phyloP scores from a whole-genome alignment of 202 grass and related monocot species.

The Setaria italica region DNA sequence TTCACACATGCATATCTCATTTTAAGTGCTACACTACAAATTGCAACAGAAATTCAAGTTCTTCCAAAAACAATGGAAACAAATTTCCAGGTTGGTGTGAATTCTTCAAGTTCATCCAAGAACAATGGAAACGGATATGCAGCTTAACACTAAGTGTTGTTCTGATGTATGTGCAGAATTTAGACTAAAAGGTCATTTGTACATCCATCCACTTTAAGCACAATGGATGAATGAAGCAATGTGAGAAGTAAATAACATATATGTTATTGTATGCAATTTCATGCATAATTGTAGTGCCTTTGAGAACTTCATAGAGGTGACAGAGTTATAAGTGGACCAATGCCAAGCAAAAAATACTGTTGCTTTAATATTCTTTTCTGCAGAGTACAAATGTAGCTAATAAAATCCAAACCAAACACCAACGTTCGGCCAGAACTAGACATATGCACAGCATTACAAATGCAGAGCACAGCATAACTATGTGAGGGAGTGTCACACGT shows the following conservation, averaged over 20 bases:
- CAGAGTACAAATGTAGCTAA: neutral
- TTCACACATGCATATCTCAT: constrained; percentile 6
- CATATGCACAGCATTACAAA: neutral
- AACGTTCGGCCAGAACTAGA: neutral
- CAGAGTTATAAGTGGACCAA: neutral
- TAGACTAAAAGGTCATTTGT: neutral
- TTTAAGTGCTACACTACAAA: neutral
- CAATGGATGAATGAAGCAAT: neutral
- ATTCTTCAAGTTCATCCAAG: neutral
- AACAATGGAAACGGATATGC: neutral
- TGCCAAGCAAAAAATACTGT: neutral
- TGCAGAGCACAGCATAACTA: neutral
- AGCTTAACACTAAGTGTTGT: neutral
- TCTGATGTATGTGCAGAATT: neutral
- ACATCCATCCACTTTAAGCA: neutral
- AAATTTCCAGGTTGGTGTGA: neutral
- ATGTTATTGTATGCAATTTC: neutral
- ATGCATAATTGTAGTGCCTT: neutral
- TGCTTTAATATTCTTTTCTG: neutral
- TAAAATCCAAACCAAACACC: neutral
- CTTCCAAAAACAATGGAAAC: neutral
- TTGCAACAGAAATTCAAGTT: neutral
- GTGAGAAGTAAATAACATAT: neutral
- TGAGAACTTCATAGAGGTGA: neutral
- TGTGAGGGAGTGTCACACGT: neutral